Evolutionary conservation across 805 yeast species (phyloP).

Genomic region (Kodamaea nitidulidarum): DNA sequence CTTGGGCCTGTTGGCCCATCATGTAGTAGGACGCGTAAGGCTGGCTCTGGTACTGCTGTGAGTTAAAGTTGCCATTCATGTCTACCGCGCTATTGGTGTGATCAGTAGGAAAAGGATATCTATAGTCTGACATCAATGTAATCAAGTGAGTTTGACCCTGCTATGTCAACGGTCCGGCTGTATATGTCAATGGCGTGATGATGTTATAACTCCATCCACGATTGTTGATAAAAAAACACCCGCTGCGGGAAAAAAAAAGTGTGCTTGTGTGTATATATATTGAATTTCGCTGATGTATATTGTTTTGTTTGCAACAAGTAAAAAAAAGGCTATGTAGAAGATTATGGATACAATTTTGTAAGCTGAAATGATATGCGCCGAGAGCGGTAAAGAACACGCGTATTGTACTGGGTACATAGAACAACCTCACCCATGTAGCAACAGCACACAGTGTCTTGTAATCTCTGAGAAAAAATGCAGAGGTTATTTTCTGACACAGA

Average conservation of each 20-base stretch:
- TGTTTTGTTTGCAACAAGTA: constrained; percentile 3
- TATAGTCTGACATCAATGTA: constrained; percentile 3
- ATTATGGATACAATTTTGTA: no score
- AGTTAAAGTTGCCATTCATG: constrained; percentile 12
- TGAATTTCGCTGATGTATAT: constrained; percentile 4
- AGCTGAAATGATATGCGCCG: no score
- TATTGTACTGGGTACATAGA: no score
- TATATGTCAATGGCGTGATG: constrained; percentile 1
- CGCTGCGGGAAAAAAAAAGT: constrained; percentile 3
- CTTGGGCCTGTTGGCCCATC: constrained; percentile 3
- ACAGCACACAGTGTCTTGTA: background rate
- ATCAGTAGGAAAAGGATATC: constrained; percentile 1
- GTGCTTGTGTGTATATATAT: constrained; percentile 5
- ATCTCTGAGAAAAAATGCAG: constrained; percentile 2
- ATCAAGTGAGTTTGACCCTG: constrained; percentile 1
- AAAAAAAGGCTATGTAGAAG: constrained; percentile 1
- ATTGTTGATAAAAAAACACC: constrained; percentile 4
- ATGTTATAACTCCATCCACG: constrained; percentile 3
- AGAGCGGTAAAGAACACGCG: no score
- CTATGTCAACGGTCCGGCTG: background rate
- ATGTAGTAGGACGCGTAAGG: constrained; percentile 12
- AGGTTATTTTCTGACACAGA: constrained; percentile 2
- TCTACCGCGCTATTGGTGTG: constrained; percentile 3
- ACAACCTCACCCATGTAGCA: no score
- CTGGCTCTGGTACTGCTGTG: constrained; percentile 11